Base-by-base conservation (phyloP, 2,329 filamentous ascomycete genomes). In the Alternaria metachromatica region DNA sequence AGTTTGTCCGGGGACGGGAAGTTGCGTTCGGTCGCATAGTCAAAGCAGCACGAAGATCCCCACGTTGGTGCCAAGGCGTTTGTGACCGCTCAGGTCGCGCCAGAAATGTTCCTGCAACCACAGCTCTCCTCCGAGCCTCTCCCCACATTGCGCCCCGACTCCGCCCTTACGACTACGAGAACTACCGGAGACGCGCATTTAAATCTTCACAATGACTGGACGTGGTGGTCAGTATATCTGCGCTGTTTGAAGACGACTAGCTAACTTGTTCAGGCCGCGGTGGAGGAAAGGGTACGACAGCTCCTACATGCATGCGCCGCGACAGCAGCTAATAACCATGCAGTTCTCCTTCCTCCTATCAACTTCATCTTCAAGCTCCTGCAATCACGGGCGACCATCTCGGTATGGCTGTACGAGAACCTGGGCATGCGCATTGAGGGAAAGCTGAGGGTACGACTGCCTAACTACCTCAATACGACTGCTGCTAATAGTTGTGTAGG, bases 341-440 rank as follows among this genome's bases (percentile, higher is more conserved):
- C 62, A 84, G 91, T 92, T 69, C 86, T 92, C 68, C 86, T 92
- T 71, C 90, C 90, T 63, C 90, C 90, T 1, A 93, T 93, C 84
- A 94, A 96, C 83, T 94, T 94, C 82, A 95, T 96, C 80, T 96
- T 96, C 88, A 97, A 96, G 86, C 90, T 97, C 43, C 88, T 98
- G 10, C 94, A 89, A 75, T 84, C 92, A 81, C 90, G 94, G 76
- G 90, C 92, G 15, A 94, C 91, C 2, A 93, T 98, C 43, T 93
- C 92, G 74, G 92, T 99, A 77, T 99, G 96, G 96, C 86, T 99
- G 45, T 98, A 96, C 81, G 96, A 99, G 84, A 96, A 99, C 86
- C 85, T 98, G 58, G 90, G 90, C 13, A 94, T 97, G 77, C 88
- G 96, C 64, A 97, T 99, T 77, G 94, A 98, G 83, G 96, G 96